Base-by-base conservation (phyloP, 1,284 basidiomycete species). In the Apiotrichum montevideense region DNA sequence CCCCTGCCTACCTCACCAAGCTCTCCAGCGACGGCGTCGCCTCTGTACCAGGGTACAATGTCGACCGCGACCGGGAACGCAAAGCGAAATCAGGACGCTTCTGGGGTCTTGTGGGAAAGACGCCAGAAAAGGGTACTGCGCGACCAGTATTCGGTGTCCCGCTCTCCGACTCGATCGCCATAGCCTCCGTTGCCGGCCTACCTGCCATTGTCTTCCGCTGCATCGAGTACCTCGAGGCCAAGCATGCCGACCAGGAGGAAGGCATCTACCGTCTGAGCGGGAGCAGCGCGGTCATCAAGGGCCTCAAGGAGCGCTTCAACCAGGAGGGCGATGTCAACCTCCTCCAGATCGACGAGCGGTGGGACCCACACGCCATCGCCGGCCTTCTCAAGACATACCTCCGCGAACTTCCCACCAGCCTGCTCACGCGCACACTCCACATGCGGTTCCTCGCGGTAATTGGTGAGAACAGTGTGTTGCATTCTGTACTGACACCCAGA, bases 231-330 rank as follows among this genome's bases (percentile, higher is more conserved):
- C 79, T 94, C 55, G 90, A 95, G 79, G 83, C 85, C 37, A 91
- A 91, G 76, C 84, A 90, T 69, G 95, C 95, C 9, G 89, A 96
- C 63, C 85, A 89, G 67, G 95, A 99, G 71, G 95, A 99, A 77
- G 95, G 95, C 40, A 96, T 99, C 64, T 99, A 98, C 77, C 85
- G 95, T 52, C 79, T 98, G 54, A 92, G 88, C 66, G 93, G 92
- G 7, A 91, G 88, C 68, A 89, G 89, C 57, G 90, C 91, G 34
- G 91, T 94, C 53, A 94, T 98, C 79, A 97, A 97, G 80, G 85
- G 81, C 46, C 80, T 98, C 57, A 92, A 88, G 70, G 95, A 98
- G 69, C 83, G 86, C 58, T 99, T 98, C 79, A 96, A 98, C 74
- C 74, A 80, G 86, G 93, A 97, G 80, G 93, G 92, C 29, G 94